Base-by-base conservation (phyloP, 495 filamentous ascomycete species). In the Melanomma pulvis-pyrius region DNA sequence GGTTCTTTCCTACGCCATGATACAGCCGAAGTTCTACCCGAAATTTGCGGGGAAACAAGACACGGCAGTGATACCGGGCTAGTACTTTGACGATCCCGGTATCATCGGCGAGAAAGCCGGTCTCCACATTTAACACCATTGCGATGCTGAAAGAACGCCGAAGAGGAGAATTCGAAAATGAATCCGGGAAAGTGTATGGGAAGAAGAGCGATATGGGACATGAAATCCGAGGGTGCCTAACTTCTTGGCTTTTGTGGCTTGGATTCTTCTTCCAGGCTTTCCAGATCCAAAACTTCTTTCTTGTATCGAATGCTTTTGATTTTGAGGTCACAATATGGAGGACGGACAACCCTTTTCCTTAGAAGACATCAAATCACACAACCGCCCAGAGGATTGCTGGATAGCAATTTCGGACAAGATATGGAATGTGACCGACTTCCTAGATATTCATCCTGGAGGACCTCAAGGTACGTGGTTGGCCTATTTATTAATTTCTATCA, bases 381-480 rank as follows among this genome's bases (percentile, higher is more conserved):
- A 46, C n/a, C 26, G 17, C 25, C 25, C 47, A 2, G 51, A 56
- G 12, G 54, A 59, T 30, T 75, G 74, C 57, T 75, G 74, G 74
- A 34, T 75, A 17, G 74, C 68, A 3, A 48, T 75, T 0, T 63
- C 65, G 21, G 61, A 60, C 1, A 71, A 71, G 44, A 67, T 75
- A 48, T 75, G 71, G 60, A 70, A 75, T 59, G 53, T 71, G 2
- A 75, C 72, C 1, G 53, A 58, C 13, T 71, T 75, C 4, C 30
- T 71, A 28, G 12, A 41, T 17, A 51, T 55, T 34, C 74, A 76
- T 70, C 74, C 74, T 5, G 74, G 74, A 19, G 74, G 74, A 19
- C 32, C 55, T 44, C 62, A 66, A 25, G 54, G 67, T 65, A 65
- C n/a, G n/a, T n/a, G 9, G 32, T 54, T 19, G 2, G 3, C 34